These are phyloP conservation scores for Plenodomus lindquistii DNA, from an alignment of 2,329 filamentous ascomycete species.

Conservation along the genomic window DNA sequence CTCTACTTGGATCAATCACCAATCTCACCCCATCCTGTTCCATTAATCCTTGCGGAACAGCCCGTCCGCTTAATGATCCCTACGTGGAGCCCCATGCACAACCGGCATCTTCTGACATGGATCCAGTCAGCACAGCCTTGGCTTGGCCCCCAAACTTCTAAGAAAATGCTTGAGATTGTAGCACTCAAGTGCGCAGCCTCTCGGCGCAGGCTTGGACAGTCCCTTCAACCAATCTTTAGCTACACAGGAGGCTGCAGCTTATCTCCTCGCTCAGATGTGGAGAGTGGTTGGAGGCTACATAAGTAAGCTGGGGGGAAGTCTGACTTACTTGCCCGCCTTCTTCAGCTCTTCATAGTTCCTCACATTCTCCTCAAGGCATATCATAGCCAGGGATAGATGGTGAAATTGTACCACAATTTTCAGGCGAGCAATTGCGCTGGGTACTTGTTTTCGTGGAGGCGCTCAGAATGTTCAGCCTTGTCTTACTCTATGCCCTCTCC, in stretches of 20 bases:
- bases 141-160: not conserved
- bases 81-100: not conserved
- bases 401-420: not conserved
- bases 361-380: not conserved
- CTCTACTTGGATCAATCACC: not conserved
- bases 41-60: no score
- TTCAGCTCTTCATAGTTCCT: not conserved
- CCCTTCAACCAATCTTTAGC: not conserved
- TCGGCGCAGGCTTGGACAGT: not conserved
- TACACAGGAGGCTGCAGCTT: not conserved
- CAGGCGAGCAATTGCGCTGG: not conserved
- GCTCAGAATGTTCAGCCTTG: not conserved
- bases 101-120: not conserved
- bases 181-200: not conserved
- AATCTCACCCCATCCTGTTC: not conserved
- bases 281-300: not conserved
- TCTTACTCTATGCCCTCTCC: not conserved
- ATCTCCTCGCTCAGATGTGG: not conserved
- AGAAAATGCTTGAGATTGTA: not conserved
- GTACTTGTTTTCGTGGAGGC: not conserved
- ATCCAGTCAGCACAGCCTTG: not conserved
- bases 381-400: not conserved
- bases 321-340: not conserved
- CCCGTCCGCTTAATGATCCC: not conserved
- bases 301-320: not conserved